Base-by-base conservation (phyloP, 2,329 filamentous ascomycete species). In the Escovopsis sp. region DNA sequence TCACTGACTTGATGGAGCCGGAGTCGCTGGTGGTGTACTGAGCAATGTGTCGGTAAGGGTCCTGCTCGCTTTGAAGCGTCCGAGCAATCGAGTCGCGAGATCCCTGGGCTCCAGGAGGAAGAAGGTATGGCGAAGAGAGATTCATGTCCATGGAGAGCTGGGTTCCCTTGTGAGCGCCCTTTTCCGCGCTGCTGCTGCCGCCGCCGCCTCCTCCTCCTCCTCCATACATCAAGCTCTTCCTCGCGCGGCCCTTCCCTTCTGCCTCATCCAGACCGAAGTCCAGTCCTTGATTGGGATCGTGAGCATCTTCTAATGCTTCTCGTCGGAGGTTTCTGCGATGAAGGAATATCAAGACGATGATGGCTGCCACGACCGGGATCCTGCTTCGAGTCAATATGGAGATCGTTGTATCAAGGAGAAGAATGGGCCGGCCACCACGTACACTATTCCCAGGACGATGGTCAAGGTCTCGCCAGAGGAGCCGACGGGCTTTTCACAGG, bases 211-310 rank as follows among this genome's bases (percentile, higher is more conserved):
- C 28, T 9, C 28, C 28, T 26, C 67, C 71, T 38, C 77, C 67
- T 12, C 61, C 78, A 28, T 63, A 59, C 23, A 60, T 47, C 18
- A 57, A 38, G 41, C 55, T 61, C 52, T 52, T 59, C 26, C 59
- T 59, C 47, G 54, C 56, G 38, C 56, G 49, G 39, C 54, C 55
- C 51, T 61, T 62, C 12, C 63, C 49, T 68, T 50, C 57, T 42
- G 66, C 60, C 44, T 82, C 64, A 33, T 65, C 85, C 56, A 95
- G 63, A 33, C 91, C 91, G 57, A 95, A 98, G 60, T 98, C 91
- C 56, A 96, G 72, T 1, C 86, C 91, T 56, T 82, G 88, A 62
- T 93, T 85, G 51, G 85, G 85, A 60, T 95, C 88, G 48, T 82
- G 77, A 15, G 73, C 71, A 63, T 98, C 91, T 63, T 98, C 91